Evolutionary conservation across 139 green algal genomes (phyloP), one percentile per base, ranked within the genome.

Genomic region (Picochlorum sp.): DNA sequence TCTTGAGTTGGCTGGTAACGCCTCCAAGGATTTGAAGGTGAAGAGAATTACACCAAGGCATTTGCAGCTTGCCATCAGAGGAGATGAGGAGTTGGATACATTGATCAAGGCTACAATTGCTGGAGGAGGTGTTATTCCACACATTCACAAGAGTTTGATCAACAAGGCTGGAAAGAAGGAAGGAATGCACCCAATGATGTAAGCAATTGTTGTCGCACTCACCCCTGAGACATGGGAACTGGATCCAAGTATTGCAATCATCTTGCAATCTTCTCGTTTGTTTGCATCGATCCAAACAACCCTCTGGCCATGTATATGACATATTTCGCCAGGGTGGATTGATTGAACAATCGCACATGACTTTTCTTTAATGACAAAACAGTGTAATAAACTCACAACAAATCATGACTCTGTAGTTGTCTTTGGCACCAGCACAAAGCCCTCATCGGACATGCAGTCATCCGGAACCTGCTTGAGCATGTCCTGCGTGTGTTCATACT

Each of bases 51-150:
- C 93, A 5, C 94, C 94, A 13, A 85, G 94, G 49, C 94, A 99
- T 73, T 84, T 99, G 67, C 94, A 99, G 83, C 84, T 99, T 13
- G 94, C 94, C 51, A 99, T 99, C 72, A 86, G 94, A 37, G 94
- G 94, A 81, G 94, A 99, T 66, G 94, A 99, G 75, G 94, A 99
- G 87, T 78, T 99, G 64, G 94, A 99, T 73, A 98, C 92, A 4
- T 88, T 99, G 51, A 99, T 99, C 80, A 99, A 98, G 91, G 94
- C 93, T 13, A 99, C 94, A 37, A 99, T 99, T 69, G 92, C 92
- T 38, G 94, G 94, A 49, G 94, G 94, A 77, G 94, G 94, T 80
- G 94, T 99, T 59, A 99, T 99, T 60, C 94, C 94, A 14, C 94
- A 99, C 82, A 99, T 99, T 69, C 60, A 99, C 87, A 98, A 98